phyloP scores from a whole-genome alignment of 140 eudicot genomes.

The Stevia rebaudiana region DNA sequence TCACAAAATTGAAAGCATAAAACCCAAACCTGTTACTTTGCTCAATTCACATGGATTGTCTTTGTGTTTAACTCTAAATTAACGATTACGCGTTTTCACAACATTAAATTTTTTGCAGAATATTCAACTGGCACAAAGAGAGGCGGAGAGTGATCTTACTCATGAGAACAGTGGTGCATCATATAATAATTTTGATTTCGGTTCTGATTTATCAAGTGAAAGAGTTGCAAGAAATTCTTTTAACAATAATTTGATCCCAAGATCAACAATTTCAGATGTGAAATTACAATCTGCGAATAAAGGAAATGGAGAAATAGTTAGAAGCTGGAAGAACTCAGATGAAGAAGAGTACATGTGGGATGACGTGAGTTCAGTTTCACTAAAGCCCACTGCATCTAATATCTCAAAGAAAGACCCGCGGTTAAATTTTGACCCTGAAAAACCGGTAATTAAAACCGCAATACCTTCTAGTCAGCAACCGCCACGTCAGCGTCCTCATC shows the following conservation, averaged over 20 bases:
- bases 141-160: constrained; percentile 39
- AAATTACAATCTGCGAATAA: constrained; percentile 35
- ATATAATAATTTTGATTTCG: constrained; percentile 45
- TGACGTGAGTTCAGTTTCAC: constrained; percentile 49
- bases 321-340: constrained; percentile 88
- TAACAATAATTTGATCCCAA: constrained; percentile 31
- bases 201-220: constrained; percentile 46
- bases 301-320: constrained; percentile 41
- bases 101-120: constrained; percentile 24
- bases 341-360: constrained; percentile 96
- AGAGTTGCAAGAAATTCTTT: constrained; percentile 45
- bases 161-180: constrained; percentile 41
- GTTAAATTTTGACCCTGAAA: constrained; percentile 46
- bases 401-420: constrained; percentile 46
- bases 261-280: constrained; percentile 33
- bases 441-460: constrained; percentile 42
- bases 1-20: too few species aligned
- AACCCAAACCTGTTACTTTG: too few species aligned
- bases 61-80: too few species aligned
- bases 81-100: neutral
- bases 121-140: constrained; percentile 50
- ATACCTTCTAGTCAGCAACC: constrained; percentile 34
- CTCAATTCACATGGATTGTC: too few species aligned
- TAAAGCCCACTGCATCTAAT: constrained; percentile 33
- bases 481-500: constrained; percentile 46